Conservation (phyloP, 257 asterid species). For the Orobanche coerulescens region DNA sequence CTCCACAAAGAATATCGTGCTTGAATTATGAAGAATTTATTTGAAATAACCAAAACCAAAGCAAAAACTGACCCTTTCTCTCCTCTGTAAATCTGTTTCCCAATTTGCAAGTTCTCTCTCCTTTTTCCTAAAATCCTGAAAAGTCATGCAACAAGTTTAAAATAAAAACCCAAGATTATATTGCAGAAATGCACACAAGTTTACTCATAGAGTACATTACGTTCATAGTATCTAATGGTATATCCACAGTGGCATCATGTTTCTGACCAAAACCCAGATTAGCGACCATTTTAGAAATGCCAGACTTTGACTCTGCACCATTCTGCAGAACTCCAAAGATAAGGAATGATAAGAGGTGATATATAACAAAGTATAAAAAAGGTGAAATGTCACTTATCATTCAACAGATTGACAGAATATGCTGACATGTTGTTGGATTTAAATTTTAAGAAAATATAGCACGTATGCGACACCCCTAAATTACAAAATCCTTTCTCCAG, state of each 20-base stretch:
- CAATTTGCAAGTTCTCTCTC: slow-evolving; percentile 72
- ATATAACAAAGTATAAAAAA: neutral
- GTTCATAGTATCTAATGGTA: slow-evolving; percentile 76
- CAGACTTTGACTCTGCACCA: slow-evolving; percentile 69
- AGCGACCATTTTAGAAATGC: slow-evolving; percentile 69
- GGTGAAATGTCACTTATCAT: neutral
- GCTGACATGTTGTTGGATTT: neutral
- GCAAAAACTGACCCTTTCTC: slow-evolving; percentile 64
- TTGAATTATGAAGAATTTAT: neutral
- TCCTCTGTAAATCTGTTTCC: slow-evolving; percentile 83
- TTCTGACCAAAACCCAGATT: slow-evolving; percentile 91
- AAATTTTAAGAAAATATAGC: neutral
- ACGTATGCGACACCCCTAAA: neutral
- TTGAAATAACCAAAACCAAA: neutral
- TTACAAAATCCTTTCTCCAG: neutral
- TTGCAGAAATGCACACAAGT: slow-evolving; percentile 14
- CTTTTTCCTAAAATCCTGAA: slow-evolving; percentile 68
- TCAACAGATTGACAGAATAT: neutral
- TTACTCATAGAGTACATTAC: slow-evolving; percentile 34
- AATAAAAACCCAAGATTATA: slow-evolving; percentile 4
- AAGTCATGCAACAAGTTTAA: slow-evolving; percentile 20
- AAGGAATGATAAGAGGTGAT: slow-evolving; percentile 1
- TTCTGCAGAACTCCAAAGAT: slow-evolving; percentile 43
- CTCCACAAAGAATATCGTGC: neutral
- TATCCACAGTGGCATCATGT: slow-evolving; percentile 89